Conservation (phyloP, 441 rosid genomes). For the Gossypium gossypioides region DNA sequence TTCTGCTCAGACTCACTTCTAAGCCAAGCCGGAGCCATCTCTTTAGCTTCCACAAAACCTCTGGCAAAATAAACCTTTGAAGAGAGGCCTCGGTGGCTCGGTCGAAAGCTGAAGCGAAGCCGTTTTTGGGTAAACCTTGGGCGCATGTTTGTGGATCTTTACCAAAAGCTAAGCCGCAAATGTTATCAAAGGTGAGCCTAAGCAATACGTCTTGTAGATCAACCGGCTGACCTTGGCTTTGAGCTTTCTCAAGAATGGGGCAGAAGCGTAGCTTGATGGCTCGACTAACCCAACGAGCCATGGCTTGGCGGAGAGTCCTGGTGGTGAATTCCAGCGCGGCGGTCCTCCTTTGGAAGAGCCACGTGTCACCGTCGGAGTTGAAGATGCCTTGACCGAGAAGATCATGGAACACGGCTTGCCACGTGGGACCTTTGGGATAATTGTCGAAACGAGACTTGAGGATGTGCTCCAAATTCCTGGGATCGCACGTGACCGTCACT, state of each 20-base stretch:
- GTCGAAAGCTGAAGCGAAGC: conserved; percentile 75
- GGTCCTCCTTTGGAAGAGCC: conserved; percentile 87
- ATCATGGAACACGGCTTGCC: conserved; percentile 94
- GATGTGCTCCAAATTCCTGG: conserved; percentile 75
- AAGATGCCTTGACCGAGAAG: conserved; percentile 86
- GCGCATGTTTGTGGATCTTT: conserved; percentile 85
- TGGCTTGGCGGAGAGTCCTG: conserved; percentile 93
- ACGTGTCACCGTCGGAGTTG: conserved; percentile 85
- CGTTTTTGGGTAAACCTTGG: conserved; percentile 59
- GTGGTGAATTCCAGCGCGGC: conserved; percentile 97
- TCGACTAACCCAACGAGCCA: conserved; percentile 87
- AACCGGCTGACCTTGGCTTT: conserved; percentile 35
- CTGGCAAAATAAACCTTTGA: conserved; percentile 84
- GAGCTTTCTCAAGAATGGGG: conserved; percentile 60
- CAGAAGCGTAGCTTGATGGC: conserved; percentile 60
- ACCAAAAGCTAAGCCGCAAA: conserved; percentile 89
- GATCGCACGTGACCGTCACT: conserved; percentile 95
- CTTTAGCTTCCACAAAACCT: conserved; percentile 70
- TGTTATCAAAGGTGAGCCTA: conserved; percentile 89
- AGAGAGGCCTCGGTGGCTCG: conserved; percentile 88
- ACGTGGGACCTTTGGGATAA: conserved; percentile 94
- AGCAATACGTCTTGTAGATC: conserved; percentile 88
- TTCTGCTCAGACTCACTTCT: conserved; percentile 74
- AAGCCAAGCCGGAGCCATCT: conserved; percentile 72
- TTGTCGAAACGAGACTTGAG: conserved; percentile 78